These are phyloP conservation scores for Heliamphora exappendiculata DNA, from an alignment of 148 eudicot species.

Conservation along the genomic window DNA sequence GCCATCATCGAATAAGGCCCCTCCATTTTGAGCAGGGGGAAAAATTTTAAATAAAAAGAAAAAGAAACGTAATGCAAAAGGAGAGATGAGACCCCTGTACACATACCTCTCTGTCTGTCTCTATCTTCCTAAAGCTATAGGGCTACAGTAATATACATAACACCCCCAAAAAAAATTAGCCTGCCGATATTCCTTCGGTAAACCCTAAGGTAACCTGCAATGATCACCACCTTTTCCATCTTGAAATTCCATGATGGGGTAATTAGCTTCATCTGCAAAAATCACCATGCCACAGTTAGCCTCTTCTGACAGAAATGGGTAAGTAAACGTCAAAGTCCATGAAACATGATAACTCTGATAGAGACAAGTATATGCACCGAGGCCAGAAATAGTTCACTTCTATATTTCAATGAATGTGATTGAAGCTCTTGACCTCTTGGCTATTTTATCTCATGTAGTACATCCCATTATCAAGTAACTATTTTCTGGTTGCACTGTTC, in stretches of 20 bases:
- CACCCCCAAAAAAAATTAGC: constrained; percentile 34
- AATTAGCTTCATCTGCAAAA: constrained; percentile 28
- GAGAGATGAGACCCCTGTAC: constrained; percentile 63
- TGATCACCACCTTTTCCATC: constrained; percentile 14
- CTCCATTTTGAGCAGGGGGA: constrained; percentile 25
- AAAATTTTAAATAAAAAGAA: constrained; percentile 8
- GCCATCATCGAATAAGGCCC: constrained; percentile 47
- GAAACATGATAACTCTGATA: not conserved
- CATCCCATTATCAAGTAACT: not conserved
- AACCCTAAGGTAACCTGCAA: constrained; percentile 12
- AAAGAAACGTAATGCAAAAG: constrained; percentile 14
- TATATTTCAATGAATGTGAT: too few species aligned
- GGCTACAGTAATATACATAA: constrained; percentile 52
- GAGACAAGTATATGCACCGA: not conserved
- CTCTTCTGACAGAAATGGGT: not conserved
- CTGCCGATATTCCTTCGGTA: constrained; percentile 24
- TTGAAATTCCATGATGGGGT: constrained; percentile 16
- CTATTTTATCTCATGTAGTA: too few species aligned
- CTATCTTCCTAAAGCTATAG: constrained; percentile 47
- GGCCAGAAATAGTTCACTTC: not conserved
- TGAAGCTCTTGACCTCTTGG: too few species aligned
- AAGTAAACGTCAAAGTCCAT: not conserved
- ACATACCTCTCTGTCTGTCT: constrained; percentile 55
- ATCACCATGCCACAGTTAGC: constrained; percentile 6
- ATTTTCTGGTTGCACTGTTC: not conserved